Base-by-base conservation (phyloP, 768 basidiomycete genomes). In the Exidia glandulosa region DNA sequence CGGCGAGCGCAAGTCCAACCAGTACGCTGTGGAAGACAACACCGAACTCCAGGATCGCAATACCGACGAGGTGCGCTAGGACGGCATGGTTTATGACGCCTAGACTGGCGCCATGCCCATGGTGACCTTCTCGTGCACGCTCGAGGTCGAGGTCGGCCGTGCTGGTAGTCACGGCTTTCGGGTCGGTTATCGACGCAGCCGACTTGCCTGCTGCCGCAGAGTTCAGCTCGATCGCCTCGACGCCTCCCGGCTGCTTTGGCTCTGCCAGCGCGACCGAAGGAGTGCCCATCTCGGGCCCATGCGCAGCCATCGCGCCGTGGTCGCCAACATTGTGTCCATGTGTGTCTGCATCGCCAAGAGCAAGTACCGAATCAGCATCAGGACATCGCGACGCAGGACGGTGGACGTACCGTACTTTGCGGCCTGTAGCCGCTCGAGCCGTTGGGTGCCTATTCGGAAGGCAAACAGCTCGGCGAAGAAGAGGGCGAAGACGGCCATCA, bases 1-100 rank as follows among this genome's bases (percentile, higher is more conserved):
- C 90, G 23, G 93, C 94, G 45, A 97, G 81, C 0, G 95, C 94
- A 31, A 97, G 74, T 1, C 94, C 94, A 61, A 96, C 88, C 55
- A 95, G 77, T 4, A 93, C 67, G 70, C 89, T 88, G 68, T 94
- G 94, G 34, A 97, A 72, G 3, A 92, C 71, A 32, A 97, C 91
- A 65, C 95, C 95, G 66, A 96, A 95, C 69, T 99, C 95, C 54
- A 99, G 77, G 60, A 97, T 94, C 32, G 81, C 90, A 54, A 99
- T 80, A 14, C 93, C 94, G 56, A 96, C 77, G 37, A 94, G 71
- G 69, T 94, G 92, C 2, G 90, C 85, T 6, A 75, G 59, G 2
- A 81, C 73, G 23, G 74, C 74, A 47, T 84, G 78, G 56, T 76
- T 71, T 3, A 54, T 59, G 56, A 68, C 69, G 29, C 62, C 52